A percentile compares a stretch with the other conserved stretches of the same genome.
phyloP scores from a whole-genome alignment of 768 basidiomycete genomes.

The Multifurca ochricompacta region DNA sequence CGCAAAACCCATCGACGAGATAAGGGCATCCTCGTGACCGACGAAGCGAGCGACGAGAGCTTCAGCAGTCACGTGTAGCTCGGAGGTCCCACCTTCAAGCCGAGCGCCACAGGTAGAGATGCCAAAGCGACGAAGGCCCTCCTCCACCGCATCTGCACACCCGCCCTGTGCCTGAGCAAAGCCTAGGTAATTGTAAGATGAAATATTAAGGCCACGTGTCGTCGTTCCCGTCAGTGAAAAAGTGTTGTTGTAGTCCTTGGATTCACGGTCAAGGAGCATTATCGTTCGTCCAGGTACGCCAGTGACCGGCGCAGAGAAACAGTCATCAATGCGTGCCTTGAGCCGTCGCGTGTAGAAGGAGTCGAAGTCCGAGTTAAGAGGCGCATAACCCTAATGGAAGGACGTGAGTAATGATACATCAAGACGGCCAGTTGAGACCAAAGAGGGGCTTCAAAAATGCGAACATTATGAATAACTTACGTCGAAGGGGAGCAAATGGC shows the following conservation, averaged over 20 bases:
- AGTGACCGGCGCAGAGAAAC: slow-evolving; percentile 87
- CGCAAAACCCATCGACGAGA: slow-evolving; percentile 95
- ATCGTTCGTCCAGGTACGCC: slow-evolving; percentile 95
- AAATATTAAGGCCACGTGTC: slow-evolving; percentile 91
- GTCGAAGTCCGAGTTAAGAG: slow-evolving; percentile 96
- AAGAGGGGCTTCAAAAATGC: background rate
- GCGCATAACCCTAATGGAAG: slow-evolving; percentile 75
- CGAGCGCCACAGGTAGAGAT: slow-evolving; percentile 68
- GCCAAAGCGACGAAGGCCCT: slow-evolving; percentile 73
- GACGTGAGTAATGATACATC: slow-evolving; percentile 6
- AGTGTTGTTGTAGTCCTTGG: slow-evolving; percentile 72
- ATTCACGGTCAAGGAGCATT: slow-evolving; percentile 73
- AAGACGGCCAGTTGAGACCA: background rate
- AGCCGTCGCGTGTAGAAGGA: slow-evolving; percentile 98
- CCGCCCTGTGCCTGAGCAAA: slow-evolving; percentile 91
- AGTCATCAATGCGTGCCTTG: slow-evolving; percentile 91
- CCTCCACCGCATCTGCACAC: slow-evolving; percentile 92
- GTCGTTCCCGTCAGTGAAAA: slow-evolving; percentile 69
- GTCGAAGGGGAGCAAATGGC: slow-evolving; percentile 74
- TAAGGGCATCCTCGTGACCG: slow-evolving; percentile 83
- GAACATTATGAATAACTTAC: slow-evolving; percentile 62
- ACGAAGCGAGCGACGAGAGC: slow-evolving; percentile 84
- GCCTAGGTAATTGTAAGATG: slow-evolving; percentile 98
- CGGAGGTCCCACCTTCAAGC: slow-evolving; percentile 78
- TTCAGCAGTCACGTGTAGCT: slow-evolving; percentile 76